Evolutionary conservation across 2,329 filamentous ascomycete genomes (phyloP).

Genomic region (Aspergillus ustus): DNA sequence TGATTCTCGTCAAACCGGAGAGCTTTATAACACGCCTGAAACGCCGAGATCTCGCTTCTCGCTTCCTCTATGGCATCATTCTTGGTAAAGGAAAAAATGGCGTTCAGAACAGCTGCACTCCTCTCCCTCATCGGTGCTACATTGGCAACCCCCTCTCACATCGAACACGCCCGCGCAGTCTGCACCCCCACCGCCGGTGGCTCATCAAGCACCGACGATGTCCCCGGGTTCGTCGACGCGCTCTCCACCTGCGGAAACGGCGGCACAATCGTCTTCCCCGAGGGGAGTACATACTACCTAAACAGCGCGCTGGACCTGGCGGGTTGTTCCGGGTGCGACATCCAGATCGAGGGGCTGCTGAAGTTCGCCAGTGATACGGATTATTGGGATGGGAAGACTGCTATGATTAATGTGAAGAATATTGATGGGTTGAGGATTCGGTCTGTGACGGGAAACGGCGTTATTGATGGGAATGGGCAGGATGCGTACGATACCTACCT

Average conservation of each 20-base stretch:
- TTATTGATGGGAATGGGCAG: constrained; percentile 56
- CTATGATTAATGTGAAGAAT: constrained; percentile 46
- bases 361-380: constrained; percentile 45
- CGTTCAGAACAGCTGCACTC: neutral
- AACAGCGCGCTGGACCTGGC: constrained; percentile 50
- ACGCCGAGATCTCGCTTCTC: neutral
- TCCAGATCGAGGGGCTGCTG: constrained; percentile 53
- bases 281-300: constrained; percentile 48
- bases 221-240: constrained; percentile 50
- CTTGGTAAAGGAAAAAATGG: neutral
- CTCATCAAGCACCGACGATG: constrained; percentile 44
- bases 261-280: constrained; percentile 52
- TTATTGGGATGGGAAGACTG: constrained; percentile 49
- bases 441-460: constrained; percentile 45
- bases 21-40: neutral
- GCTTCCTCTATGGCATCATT: neutral
- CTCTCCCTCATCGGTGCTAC: constrained; percentile 2
- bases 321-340: constrained; percentile 50
- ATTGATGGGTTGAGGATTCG: constrained; percentile 47
- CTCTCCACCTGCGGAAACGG: constrained; percentile 48
- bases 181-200: constrained; percentile 41
- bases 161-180: constrained; percentile 26
- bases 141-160: constrained; percentile 11
- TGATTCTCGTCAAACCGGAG: neutral
- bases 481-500: constrained; percentile 31